phyloP scores from a whole-genome alignment of 2,329 filamentous ascomycete genomes.

The Cordyceps cateniannulata region DNA sequence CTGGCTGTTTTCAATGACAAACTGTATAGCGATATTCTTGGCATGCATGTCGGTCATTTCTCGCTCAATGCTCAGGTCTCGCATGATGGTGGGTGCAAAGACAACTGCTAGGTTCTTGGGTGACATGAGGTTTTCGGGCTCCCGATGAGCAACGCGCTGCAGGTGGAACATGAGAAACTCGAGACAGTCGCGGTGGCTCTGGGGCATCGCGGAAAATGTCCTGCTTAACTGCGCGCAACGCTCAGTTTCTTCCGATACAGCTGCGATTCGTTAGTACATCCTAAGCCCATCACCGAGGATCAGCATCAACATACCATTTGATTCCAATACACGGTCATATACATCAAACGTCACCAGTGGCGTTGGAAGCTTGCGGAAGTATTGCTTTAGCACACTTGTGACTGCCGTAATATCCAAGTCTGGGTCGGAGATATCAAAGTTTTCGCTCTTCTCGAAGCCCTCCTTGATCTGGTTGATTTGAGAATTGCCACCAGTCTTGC shows the following conservation, averaged over 20 bases:
- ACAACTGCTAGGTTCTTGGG: slow-evolving; percentile 94
- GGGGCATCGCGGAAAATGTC: slow-evolving; percentile 72
- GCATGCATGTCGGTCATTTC: slow-evolving; percentile 95
- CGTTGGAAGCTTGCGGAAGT: slow-evolving; percentile 86
- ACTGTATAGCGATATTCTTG: slow-evolving; percentile 89
- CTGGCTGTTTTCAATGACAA: slow-evolving; percentile 84
- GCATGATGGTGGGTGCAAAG: slow-evolving; percentile 96
- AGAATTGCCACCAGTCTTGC: slow-evolving; percentile 89
- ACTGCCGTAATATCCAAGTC: slow-evolving; percentile 94
- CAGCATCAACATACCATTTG: slow-evolving; percentile 51
- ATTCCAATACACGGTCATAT: slow-evolving; percentile 84
- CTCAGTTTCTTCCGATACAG: slow-evolving; percentile 57
- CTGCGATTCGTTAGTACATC: slow-evolving; percentile 32
- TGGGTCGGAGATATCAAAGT: slow-evolving; percentile 89
- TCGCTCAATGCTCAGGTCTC: slow-evolving; percentile 78
- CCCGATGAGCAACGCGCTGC: slow-evolving; percentile 73
- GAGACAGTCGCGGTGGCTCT: slow-evolving; percentile 78
- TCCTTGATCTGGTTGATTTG: slow-evolving; percentile 87
- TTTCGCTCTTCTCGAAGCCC: slow-evolving; percentile 79
- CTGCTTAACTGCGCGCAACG: slow-evolving; percentile 65
- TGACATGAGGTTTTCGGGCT: slow-evolving; percentile 90
- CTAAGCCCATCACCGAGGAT: background rate
- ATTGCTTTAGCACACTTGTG: slow-evolving; percentile 93
- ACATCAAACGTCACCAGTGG: slow-evolving; percentile 89
- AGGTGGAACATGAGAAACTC: slow-evolving; percentile 95